Conservation (phyloP, 1,139 yeast genomes). For the Pichia sp. region DNA sequence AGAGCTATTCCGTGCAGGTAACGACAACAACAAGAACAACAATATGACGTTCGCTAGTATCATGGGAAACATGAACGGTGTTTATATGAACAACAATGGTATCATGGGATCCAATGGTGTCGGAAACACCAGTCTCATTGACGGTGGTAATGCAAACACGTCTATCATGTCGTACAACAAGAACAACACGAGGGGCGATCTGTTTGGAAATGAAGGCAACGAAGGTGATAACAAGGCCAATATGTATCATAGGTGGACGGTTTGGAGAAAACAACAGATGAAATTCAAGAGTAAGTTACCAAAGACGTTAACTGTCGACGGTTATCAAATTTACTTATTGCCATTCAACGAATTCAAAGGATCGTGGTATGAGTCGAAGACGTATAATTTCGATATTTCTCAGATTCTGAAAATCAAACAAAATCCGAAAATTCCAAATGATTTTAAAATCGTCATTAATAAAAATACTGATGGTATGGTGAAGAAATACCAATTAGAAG, state of each 20-base stretch:
- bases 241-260: constrained; percentile 56
- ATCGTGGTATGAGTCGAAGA: constrained; percentile 55
- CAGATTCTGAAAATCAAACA: constrained; percentile 78
- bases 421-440: constrained; percentile 71
- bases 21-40: constrained; percentile 7
- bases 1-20: constrained; percentile 12
- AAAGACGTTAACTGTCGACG: constrained; percentile 83
- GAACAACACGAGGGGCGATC: neutral
- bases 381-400: constrained; percentile 83
- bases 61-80: neutral
- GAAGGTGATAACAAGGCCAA: constrained; percentile 12
- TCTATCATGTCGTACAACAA: constrained; percentile 1
- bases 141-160: neutral
- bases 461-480: constrained; percentile 48
- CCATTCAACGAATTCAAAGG: constrained; percentile 77
- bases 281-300: constrained; percentile 81
- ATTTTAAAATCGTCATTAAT: constrained; percentile 79
- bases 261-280: constrained; percentile 86
- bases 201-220: neutral
- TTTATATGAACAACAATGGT: neutral
- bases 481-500: constrained; percentile 88
- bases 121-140: neutral
- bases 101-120: neutral
- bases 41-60: neutral
- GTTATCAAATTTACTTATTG: constrained; percentile 86